Evolutionary conservation across 2,329 filamentous ascomycete species (phyloP), one percentile per base, ranked within the genome.

Genomic region (Mycogone perniciosa): DNA sequence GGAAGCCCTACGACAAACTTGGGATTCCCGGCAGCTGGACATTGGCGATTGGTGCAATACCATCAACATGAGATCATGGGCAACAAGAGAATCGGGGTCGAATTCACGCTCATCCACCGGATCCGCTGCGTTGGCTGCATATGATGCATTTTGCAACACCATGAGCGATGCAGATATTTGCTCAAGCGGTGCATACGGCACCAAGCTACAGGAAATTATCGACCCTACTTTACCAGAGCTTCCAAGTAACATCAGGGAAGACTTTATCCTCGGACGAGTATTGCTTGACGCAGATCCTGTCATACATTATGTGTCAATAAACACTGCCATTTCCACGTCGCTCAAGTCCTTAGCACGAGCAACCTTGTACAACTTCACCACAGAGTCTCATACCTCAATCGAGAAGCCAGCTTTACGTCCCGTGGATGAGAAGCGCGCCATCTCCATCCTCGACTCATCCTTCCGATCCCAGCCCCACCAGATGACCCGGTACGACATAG

Each of bases 161-260:
- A 72, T 88, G 67, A 90, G 88, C 62, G 76, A 77, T 37, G 77
- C 81, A 20, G 88, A 93, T 64, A 52, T 85, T 2, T 80, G 75
- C 60, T 79, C 79, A 26, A 65, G 68, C 11, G 68, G 72, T 27
- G 71, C 71, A 5, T 74, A 79, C 44, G 74, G 73, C 4, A 65
- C 58, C 3, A 67, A 62, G 10, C 63, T 72, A 41, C 67, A 76
- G 71, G 77, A 76, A 58, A 57, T 58, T 10, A 64, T 88, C 27
- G 88, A 95, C 60, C 66, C 82, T 4, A 83, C 84, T 1, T 66
- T 80, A 27, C 85, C 87, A 1, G 70, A 74, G 1, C 70, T 87
- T 2, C 61, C 72, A 2, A 53, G 57, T 34, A 75, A 74, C 54
- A 60, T 64, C 4, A 70, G 65, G 33, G 76, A 81, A 6, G 79